Percentiles rank a stretch among this genome's conserved stretches.
These are phyloP conservation scores for Cyberlindnera sargentensis DNA, from an alignment of 805 yeast genomes.

Conservation along the genomic window DNA sequence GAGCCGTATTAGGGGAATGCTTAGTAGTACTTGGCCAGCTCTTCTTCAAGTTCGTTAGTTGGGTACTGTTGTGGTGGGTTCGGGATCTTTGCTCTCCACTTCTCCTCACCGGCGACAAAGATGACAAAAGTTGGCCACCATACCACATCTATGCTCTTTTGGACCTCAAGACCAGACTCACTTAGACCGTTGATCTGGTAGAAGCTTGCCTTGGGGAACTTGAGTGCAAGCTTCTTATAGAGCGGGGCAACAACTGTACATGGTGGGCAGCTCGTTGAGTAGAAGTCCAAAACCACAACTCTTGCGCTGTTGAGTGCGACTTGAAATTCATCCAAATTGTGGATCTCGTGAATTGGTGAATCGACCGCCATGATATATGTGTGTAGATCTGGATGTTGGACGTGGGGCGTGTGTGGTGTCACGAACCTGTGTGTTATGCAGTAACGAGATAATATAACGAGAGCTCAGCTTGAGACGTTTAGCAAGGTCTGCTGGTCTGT, in stretches of 20 bases:
- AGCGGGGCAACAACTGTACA: conserved; percentile 22
- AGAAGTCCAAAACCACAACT: conserved; percentile 19
- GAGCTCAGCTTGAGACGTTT: too few relatives aligned
- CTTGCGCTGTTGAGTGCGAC: conserved; percentile 5
- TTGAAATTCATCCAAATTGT: conserved; percentile 9
- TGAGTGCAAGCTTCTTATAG: conserved; percentile 12
- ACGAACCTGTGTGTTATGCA: too few relatives aligned
- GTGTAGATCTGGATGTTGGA: too few relatives aligned
- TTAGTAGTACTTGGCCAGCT: conserved; percentile 12
- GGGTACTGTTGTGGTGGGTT: conserved; percentile 23
- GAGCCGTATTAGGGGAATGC: too few relatives aligned
- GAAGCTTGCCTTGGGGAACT: conserved; percentile 19
- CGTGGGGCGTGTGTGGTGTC: too few relatives aligned
- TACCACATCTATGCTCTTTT: conserved; percentile 17
- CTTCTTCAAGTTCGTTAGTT: conserved; percentile 16
- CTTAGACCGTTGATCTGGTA: conserved; percentile 18
- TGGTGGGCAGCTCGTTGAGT: conserved; percentile 21
- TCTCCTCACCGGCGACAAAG: conserved; percentile 15
- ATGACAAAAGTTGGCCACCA: conserved; percentile 26
- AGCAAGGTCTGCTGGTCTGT: too few relatives aligned
- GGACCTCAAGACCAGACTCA: conserved; percentile 14
- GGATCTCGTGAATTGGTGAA: too few relatives aligned
- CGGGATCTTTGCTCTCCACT: conserved; percentile 22
- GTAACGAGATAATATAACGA: too few relatives aligned
- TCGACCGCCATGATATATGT: too few relatives aligned